Base-by-base conservation (phyloP, 2,329 filamentous ascomycete species). In the Tolypocladium ophioglossoides region DNA sequence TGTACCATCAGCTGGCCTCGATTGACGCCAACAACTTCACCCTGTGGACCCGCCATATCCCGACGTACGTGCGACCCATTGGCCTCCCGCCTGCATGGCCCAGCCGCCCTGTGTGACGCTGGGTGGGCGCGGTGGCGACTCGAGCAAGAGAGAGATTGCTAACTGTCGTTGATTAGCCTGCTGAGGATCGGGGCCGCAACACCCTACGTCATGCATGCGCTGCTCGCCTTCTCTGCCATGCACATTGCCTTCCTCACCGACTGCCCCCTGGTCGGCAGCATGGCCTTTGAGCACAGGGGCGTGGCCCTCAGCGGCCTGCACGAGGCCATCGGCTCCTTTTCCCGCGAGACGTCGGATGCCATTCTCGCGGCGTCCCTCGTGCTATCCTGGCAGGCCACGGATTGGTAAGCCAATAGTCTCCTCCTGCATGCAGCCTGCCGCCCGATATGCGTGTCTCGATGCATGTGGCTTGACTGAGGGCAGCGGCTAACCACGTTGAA, bases 311-410 rank as follows among this genome's bases (percentile, higher is more conserved):
- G 88, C 63, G 92, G 92, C 3, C 75, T 97, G 50, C 90, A 96
- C 65, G 87, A 91, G 65, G 90, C 91, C 32, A 91, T 97, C 61
- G 83, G 85, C 47, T 79, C 80, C 22, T 96, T 97, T 71, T 95
- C 88, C 2, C 84, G 84, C 62, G 84, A 87, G 52, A 95, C 91
- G 57, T 92, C 90, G 2, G 92, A 99, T 71, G 91, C 91, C 46
- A 86, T 96, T 58, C 79, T 99, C 53, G 92, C 91, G 30, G 89
- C 91, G 35, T 96, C 92, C 30, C 83, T 96, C 47, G 81, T 97
- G 50, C 79, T 99, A 51, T 95, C 91, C 39, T 97, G 94, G 91
- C 92, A 97, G 74, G 89, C 90, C 54, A 94, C 86, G 56, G 92
- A 97, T 74, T 97, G 91, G 92, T 95, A 79, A 77, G 85, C 54